Percentiles rank a stretch among this genome's conserved stretches.
phyloP scores from a whole-genome alignment of 1,284 basidiomycete genomes.

The Marasmius tenuissimus region DNA sequence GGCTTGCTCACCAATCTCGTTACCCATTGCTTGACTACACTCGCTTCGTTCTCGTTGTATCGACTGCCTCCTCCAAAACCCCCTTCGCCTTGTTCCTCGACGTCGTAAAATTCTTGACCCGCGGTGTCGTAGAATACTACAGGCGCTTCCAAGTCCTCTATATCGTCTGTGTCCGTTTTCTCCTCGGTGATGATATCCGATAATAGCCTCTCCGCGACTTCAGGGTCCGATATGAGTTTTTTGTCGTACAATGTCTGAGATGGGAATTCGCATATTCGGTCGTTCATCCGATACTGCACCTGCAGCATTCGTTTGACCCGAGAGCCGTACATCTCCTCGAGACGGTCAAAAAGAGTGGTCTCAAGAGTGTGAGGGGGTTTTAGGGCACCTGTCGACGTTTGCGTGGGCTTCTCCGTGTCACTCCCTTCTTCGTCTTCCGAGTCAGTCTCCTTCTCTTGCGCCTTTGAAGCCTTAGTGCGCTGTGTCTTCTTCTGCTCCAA shows the following conservation, averaged over 20 bases:
- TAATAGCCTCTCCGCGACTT: constrained; percentile 74
- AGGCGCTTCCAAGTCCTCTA: constrained; percentile 72
- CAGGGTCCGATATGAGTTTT: constrained; percentile 69
- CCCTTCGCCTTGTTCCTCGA: constrained; percentile 53
- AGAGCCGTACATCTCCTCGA: constrained; percentile 85
- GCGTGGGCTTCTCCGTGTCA: not conserved
- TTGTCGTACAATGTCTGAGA: constrained; percentile 80
- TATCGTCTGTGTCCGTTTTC: constrained; percentile 51
- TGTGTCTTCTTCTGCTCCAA: constrained; percentile 15
- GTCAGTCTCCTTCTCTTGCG: not conserved
- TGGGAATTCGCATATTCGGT: constrained; percentile 85
- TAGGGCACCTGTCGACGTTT: constrained; percentile 30
- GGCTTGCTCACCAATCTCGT: constrained; percentile 63
- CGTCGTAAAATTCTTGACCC: constrained; percentile 89
- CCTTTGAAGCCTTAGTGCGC: not conserved
- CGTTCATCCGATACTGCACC: constrained; percentile 90
- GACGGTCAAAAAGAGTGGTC: constrained; percentile 88
- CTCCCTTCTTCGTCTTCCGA: constrained; percentile 4
- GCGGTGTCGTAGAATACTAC: constrained; percentile 95
- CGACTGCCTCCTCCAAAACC: constrained; percentile 51
- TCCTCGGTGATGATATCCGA: constrained; percentile 42
- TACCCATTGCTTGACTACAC: constrained; percentile 82
- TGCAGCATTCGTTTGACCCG: constrained; percentile 86
- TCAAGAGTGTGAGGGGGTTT: constrained; percentile 77
- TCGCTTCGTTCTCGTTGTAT: constrained; percentile 92